A percentile compares a stretch with the other conserved stretches of the same genome.
Evolutionary conservation across 2,329 filamentous ascomycete genomes (phyloP).

Genomic region (Gremmenia infestans): DNA sequence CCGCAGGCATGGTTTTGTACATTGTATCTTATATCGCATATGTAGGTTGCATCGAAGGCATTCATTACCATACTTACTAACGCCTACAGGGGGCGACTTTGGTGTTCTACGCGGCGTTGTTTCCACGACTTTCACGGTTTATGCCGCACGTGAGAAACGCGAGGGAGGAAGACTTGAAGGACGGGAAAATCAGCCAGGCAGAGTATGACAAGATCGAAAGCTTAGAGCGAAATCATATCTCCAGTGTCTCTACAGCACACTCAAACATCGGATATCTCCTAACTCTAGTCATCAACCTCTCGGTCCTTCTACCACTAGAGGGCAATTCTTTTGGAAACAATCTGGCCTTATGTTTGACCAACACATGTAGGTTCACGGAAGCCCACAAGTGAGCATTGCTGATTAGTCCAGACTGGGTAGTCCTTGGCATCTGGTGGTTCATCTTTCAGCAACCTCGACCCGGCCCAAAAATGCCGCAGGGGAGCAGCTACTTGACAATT

Average conservation of each 20-base stretch:
- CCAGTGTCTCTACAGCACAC: conserved; percentile 39
- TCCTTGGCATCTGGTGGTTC: conserved; percentile 40
- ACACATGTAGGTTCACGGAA: conserved; percentile 33
- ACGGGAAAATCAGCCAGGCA: conserved; percentile 34
- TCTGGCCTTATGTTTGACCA: conserved; percentile 36
- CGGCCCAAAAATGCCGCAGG: conserved; percentile 36
- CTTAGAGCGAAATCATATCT: conserved; percentile 38
- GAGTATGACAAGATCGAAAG: conserved; percentile 39
- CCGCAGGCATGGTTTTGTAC: conserved; percentile 37
- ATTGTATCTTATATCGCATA: conserved; percentile 38
- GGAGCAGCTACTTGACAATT: conserved; percentile 36
- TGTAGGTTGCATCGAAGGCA: conserved; percentile 2
- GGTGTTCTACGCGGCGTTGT: conserved; percentile 39
- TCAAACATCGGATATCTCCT: conserved; percentile 39
- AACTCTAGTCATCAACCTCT: conserved; percentile 36
- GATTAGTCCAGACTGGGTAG: conserved; percentile 34
- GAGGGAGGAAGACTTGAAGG: conserved; percentile 36
- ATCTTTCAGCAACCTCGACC: conserved; percentile 38
- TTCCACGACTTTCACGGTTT: conserved; percentile 36
- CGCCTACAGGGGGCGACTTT: conserved; percentile 30
- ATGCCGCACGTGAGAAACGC: conserved; percentile 39
- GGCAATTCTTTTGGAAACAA: conserved; percentile 35
- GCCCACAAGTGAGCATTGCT: not conserved
- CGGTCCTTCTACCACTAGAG: conserved; percentile 36
- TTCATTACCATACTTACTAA: conserved; percentile 1